Evolutionary conservation across 176 grass and related monocot species (phyloP).

Genomic region (Areca catechu): DNA sequence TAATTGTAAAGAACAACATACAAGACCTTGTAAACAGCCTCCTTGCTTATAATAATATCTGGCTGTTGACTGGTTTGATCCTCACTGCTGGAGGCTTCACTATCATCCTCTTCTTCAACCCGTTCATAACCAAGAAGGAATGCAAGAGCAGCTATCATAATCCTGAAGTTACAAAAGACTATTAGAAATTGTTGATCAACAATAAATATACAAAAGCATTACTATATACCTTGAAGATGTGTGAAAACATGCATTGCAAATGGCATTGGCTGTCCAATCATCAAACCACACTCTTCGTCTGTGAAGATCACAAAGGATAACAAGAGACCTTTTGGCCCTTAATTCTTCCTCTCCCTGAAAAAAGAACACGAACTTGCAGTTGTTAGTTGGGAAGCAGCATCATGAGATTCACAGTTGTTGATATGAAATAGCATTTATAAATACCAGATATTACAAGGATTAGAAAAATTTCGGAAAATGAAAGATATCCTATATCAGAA

Average conservation of each 20-base stretch:
- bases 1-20: not conserved
- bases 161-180: slow-evolving; percentile 24
- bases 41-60: slow-evolving; percentile 61
- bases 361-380: not conserved
- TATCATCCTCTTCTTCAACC: slow-evolving; percentile 55
- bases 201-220: not conserved
- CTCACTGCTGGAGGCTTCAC: slow-evolving; percentile 68
- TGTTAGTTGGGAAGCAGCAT: too few relatives aligned
- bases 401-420: too few relatives aligned
- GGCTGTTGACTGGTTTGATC: slow-evolving; percentile 55
- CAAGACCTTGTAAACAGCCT: slow-evolving; percentile 90
- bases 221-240: slow-evolving; percentile 56
- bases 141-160: slow-evolving; percentile 77
- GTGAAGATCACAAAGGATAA: slow-evolving; percentile 84
- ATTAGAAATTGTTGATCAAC: too few relatives aligned
- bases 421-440: too few relatives aligned
- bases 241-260: slow-evolving; percentile 92
- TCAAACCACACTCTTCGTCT: slow-evolving; percentile 89
- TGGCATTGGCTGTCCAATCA: slow-evolving; percentile 79
- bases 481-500: too few relatives aligned
- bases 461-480: too few relatives aligned
- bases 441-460: too few relatives aligned
- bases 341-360: slow-evolving; percentile 72
- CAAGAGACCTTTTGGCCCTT: slow-evolving; percentile 81
- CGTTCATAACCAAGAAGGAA: slow-evolving; percentile 97